Conservation (phyloP, 1,284 basidiomycete species). For the Tilletia walkeri region DNA sequence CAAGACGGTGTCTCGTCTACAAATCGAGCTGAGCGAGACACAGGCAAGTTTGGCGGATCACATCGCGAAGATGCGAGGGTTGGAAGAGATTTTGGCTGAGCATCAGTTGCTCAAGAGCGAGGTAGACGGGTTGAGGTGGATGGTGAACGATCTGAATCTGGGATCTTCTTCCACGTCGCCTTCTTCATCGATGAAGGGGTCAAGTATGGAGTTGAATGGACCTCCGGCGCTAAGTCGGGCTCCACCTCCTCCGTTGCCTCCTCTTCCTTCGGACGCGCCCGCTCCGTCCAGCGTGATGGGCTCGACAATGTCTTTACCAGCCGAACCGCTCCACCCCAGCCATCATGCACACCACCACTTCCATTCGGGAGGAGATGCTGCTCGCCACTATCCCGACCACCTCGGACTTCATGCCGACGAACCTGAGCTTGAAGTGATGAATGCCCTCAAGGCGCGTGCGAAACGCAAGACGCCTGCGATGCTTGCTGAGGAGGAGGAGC, state of each 20-base stretch:
- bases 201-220: constrained; percentile 21
- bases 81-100: constrained; percentile 76
- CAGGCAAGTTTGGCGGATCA: constrained; percentile 76
- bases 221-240: neutral
- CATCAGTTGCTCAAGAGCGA: constrained; percentile 83
- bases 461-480: neutral
- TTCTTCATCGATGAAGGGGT: constrained; percentile 17
- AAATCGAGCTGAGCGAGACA: constrained; percentile 79
- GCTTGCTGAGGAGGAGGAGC: constrained; percentile 13
- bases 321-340: too few relatives aligned
- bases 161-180: constrained; percentile 14
- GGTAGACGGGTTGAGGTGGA: constrained; percentile 61
- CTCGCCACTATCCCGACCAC: too few relatives aligned
- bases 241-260: neutral
- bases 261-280: neutral
- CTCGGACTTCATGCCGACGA: neutral
- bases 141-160: constrained; percentile 54
- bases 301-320: neutral
- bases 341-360: too few relatives aligned
- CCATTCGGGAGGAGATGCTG: too few relatives aligned
- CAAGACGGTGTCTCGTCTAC: constrained; percentile 62
- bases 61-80: constrained; percentile 77
- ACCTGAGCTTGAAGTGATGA: constrained; percentile 1
- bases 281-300: neutral
- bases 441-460: constrained; percentile 10